These are phyloP conservation scores for Puccinia hordei DNA, from an alignment of 1,284 basidiomycete genomes.

Conservation along the genomic window DNA sequence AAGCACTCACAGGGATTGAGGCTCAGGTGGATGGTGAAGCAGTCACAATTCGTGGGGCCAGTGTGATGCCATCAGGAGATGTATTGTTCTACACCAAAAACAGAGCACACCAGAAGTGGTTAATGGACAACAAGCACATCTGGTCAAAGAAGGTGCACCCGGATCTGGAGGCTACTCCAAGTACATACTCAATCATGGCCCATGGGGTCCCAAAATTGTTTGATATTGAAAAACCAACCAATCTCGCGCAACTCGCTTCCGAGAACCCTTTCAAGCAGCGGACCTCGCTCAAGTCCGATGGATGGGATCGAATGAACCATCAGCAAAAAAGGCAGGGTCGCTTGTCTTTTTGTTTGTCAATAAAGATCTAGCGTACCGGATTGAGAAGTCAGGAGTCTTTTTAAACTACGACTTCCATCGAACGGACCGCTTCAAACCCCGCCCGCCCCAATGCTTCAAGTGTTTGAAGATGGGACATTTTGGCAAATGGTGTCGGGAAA, in stretches of 20 bases:
- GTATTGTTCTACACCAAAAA: no score
- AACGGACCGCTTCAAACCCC: not conserved
- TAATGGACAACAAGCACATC: no score
- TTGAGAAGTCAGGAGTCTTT: not conserved
- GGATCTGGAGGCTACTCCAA: no score
- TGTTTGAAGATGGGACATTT: no score
- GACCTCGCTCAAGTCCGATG: not conserved
- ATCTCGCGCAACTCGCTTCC: not conserved
- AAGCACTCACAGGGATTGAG: not conserved
- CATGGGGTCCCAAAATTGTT: conserved; percentile 3
- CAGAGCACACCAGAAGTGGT: no score
- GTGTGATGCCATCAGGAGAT: not conserved
- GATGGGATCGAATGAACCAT: not conserved
- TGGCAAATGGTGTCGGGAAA: no score
- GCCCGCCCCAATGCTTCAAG: not conserved
- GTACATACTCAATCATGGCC: not conserved
- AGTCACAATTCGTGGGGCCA: not conserved
- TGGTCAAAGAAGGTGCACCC: no score
- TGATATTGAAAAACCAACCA: not conserved
- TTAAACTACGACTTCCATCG: not conserved
- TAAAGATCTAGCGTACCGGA: not conserved
- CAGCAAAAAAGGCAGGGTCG: no score
- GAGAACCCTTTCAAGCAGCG: no score
- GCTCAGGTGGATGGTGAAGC: not conserved
- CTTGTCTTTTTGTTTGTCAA: not conserved